Base-by-base conservation (phyloP, 495 filamentous ascomycete species). In the Penicillium daleae region DNA sequence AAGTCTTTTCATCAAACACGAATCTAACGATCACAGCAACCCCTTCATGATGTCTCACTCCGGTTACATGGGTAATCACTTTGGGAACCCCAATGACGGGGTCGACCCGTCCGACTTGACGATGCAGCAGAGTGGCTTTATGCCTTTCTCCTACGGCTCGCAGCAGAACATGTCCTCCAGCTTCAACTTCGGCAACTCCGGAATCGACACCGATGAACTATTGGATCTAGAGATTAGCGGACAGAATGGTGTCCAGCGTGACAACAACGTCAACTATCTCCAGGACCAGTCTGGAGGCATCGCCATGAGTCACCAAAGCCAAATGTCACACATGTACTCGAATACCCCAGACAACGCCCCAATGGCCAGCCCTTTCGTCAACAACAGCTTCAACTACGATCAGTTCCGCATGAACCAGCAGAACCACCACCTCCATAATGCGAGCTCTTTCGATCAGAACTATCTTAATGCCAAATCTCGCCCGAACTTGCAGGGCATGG, bases 31-130 rank as follows among this genome's bases (percentile, higher is more conserved):
- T 64, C 82, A 83, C 65, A 78, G 76, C 67, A 87, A 71, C 54
- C 71, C 73, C 49, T 82, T 82, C 69, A 82, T 80, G 71, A 83
- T 85, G 72, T 79, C 78, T 68, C 82, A 87, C 58, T 82, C 81
- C 70, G 80, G 82, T 62, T 90, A 85, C 54, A 86, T 90, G 82
- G 71, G 80, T 27, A 84, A 87, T 60, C 90, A 92, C 62, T 93
- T 92, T 71, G 85, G 85, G 52, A 76, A 77, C 66, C 84, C 83
- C 60, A 79, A 81, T 63, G 84, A 84, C 51, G 83, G 85, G 71
- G 88, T 97, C 63, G 92, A 97, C 68, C 95, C 95, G 3, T 94
- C 90, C 49, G 91, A 95, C 50, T 81, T 99, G 60, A 86, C 87
- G 56, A 91, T 94, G 87, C 80, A 80, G 60, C 80, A 79, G 63